These are phyloP conservation scores for Fusarium sp. DNA, from an alignment of 2,329 filamentous ascomycete genomes.

Conservation along the genomic window DNA sequence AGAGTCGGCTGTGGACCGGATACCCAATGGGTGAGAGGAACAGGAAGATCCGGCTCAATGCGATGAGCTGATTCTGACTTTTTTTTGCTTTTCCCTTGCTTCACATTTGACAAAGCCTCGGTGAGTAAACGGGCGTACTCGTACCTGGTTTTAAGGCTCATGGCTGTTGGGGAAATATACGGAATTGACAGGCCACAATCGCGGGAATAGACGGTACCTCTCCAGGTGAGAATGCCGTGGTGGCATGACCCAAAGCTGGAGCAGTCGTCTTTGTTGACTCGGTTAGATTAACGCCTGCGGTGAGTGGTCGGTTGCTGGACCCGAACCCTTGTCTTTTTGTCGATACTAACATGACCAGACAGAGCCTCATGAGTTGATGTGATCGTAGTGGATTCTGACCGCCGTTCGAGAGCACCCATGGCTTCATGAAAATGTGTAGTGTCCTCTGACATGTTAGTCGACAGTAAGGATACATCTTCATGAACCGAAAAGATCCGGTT, in stretches of 20 bases:
- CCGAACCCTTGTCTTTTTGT: slow-evolving; percentile 21
- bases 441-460: neutral
- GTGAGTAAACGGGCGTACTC: slow-evolving; percentile 2
- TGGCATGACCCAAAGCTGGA: slow-evolving; percentile 33
- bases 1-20: slow-evolving; percentile 14
- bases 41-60: slow-evolving; percentile 1
- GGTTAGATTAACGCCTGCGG: slow-evolving; percentile 17
- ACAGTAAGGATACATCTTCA: neutral
- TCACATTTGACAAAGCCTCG: slow-evolving; percentile 1
- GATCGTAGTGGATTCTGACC: slow-evolving; percentile 10
- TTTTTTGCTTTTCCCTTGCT: neutral
- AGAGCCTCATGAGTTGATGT: slow-evolving; percentile 36
- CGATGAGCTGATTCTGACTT: slow-evolving; percentile 10
- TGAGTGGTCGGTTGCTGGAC: slow-evolving; percentile 18
- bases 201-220: slow-evolving; percentile 31
- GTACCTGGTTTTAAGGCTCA: slow-evolving; percentile 4
- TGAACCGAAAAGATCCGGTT: slow-evolving; percentile 30
- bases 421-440: neutral
- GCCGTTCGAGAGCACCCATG: slow-evolving; percentile 4
- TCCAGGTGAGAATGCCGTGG: slow-evolving; percentile 5
- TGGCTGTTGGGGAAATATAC: slow-evolving; percentile 21
- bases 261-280: slow-evolving; percentile 14
- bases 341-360: slow-evolving; percentile 10
- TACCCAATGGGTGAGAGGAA: slow-evolving; percentile 17
- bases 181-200: slow-evolving; percentile 31